Base-by-base conservation (phyloP, 2,329 filamentous ascomycete genomes). In the Leptographium wingfieldii region DNA sequence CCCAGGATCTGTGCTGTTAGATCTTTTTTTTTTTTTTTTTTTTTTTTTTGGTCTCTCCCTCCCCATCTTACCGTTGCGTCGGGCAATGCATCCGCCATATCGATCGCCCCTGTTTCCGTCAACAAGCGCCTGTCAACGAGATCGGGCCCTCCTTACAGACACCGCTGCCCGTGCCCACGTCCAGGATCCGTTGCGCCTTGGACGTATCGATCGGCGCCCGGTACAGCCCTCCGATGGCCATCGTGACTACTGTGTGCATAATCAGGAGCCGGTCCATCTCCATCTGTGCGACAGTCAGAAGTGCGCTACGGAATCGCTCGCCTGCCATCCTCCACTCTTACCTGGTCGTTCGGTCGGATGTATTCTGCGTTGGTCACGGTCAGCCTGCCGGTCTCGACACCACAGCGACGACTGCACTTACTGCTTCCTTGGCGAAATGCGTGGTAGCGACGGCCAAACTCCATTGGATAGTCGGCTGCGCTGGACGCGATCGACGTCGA, bases 371-470 rank as follows among this genome's bases (percentile, higher is more conserved):
- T 22, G 14, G 43, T 14, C 10, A 10, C 5, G 25, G 19, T 40
- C 55, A 31, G 19, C 46, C 31, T 27, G 38, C 29, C 9, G 6
- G 2, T 35, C 33, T 35, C 6, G 33, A 12, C 5, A 25, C 3
- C 5, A 5, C 12, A n/a, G 16, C 12, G 7, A 52, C 29, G 12
- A 31, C 48, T 6, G 1, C 19, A 22, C 12, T n/a, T 14, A 29
- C 14, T 33, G 14, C 5, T 16, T 31, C 27, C 19, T 2, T 12
- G 60, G 61, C 70, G 69, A 63, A 69, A 73, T 2, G 68, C 67
- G 57, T 73, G 72, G 58, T 73, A 74, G 27, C 69, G 69, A 3
- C 72, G 67, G 19, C 72, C 73, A 56, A 73, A 71, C 56, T 73
- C 71, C 52, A 68, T 64, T 29, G 66, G 66, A 5, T 66, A 67